phyloP scores from a whole-genome alignment of 371 early-diverging fungal species.

The Neoconidiobolus thromboides region DNA sequence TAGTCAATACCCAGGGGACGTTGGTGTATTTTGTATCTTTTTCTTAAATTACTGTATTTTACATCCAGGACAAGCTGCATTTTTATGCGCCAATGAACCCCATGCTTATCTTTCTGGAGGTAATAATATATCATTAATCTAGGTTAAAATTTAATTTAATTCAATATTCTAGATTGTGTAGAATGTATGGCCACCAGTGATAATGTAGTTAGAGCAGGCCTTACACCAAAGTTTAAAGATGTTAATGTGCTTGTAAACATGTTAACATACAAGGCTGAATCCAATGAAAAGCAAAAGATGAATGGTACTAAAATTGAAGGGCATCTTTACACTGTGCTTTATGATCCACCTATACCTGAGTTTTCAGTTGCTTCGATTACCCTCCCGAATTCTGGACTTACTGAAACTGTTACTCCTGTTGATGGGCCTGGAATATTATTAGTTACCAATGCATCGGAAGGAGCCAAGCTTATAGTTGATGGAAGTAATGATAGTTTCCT shows the following conservation, averaged over 20 bases:
- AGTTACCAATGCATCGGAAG: background rate
- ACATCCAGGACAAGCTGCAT: conserved; percentile 77
- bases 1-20: conserved; percentile 76
- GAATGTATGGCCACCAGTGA: conserved; percentile 97
- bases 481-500: background rate
- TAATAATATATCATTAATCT: conserved; percentile 12
- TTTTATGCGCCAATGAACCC: conserved; percentile 89
- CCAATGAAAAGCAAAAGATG: conserved; percentile 58
- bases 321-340: conserved; percentile 34
- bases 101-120: conserved; percentile 92
- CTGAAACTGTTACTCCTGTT: no score
- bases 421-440: background rate
- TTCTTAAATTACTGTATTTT: conserved; percentile 71
- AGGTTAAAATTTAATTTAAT: background rate
- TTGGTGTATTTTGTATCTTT: conserved; percentile 74
- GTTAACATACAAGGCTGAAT: conserved; percentile 76
- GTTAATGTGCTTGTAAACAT: conserved; percentile 76
- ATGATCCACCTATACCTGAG: conserved; percentile 92
- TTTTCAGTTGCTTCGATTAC: conserved; percentile 44
- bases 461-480: background rate
- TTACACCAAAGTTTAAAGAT: conserved; percentile 97
- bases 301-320: conserved; percentile 16
- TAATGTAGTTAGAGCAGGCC: conserved; percentile 91
- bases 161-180: conserved; percentile 49
- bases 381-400: background rate